Evolutionary conservation across 2,329 filamentous ascomycete genomes (phyloP).

Genomic region (Phialophora macrospora): DNA sequence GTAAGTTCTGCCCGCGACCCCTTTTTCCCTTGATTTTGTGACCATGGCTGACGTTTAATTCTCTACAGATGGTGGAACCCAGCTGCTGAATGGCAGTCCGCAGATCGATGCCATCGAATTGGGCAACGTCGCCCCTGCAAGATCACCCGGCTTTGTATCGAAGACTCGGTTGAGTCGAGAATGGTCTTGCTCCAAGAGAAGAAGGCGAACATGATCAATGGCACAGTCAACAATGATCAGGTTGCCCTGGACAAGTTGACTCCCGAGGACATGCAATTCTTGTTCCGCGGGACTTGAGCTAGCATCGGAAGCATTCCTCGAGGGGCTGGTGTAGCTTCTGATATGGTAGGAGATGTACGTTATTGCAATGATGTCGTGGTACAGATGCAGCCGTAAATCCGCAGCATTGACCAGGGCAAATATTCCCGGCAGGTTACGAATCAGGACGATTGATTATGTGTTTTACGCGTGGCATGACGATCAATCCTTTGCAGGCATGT

Average conservation of each 20-base stretch:
- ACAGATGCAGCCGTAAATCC: neutral
- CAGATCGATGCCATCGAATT: slow-evolving; percentile 91
- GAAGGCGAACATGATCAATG: slow-evolving; percentile 97
- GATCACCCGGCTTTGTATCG: slow-evolving; percentile 92
- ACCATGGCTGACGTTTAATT: slow-evolving; percentile 1
- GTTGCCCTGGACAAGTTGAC: slow-evolving; percentile 89
- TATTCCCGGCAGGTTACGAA: neutral
- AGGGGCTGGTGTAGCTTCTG: neutral
- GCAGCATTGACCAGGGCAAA: neutral
- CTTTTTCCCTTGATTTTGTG: neutral
- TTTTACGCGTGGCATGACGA: neutral
- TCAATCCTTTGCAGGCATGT: neutral
- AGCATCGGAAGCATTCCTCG: neutral
- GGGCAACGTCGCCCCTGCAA: slow-evolving; percentile 92
- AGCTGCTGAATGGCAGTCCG: slow-evolving; percentile 99
- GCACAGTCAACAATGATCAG: slow-evolving; percentile 92
- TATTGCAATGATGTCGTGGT: neutral
- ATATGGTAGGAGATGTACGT: neutral
- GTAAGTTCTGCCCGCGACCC: slow-evolving; percentile 58
- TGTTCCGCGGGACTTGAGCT: slow-evolving; percentile 73
- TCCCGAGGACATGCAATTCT: slow-evolving; percentile 90
- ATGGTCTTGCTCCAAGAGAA: slow-evolving; percentile 98
- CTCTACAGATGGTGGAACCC: slow-evolving; percentile 90
- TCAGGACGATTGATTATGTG: neutral
- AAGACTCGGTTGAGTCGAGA: slow-evolving; percentile 93